Percentiles rank a stretch among this genome's conserved stretches.
phyloP scores from a whole-genome alignment of 768 basidiomycete genomes.

The Rhodotorula graminis region DNA sequence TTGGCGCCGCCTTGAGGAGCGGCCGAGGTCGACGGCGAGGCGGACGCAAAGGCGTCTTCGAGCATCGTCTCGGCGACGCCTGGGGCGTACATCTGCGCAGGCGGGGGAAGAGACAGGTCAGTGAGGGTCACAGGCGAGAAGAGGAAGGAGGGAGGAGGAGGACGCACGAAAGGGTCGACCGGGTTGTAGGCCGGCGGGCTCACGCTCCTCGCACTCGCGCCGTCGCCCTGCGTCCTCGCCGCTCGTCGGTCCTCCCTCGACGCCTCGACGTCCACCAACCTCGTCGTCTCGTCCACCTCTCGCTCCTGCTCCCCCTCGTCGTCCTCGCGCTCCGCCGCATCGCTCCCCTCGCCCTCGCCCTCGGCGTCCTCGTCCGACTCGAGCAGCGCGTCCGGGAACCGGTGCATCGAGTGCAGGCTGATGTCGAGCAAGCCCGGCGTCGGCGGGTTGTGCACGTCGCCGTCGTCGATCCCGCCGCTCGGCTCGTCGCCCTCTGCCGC shows the following conservation, averaged over 20 bases:
- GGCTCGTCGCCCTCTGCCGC: neutral
- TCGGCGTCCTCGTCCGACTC: slow-evolving; percentile 42
- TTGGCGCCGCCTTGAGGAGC: neutral
- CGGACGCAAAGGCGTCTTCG: slow-evolving; percentile 26
- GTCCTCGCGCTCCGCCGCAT: slow-evolving; percentile 16
- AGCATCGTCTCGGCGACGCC: slow-evolving; percentile 47
- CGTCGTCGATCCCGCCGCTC: neutral
- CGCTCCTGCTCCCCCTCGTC: slow-evolving; percentile 6
- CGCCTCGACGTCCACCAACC: neutral
- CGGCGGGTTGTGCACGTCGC: slow-evolving; percentile 48
- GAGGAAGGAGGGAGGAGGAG: neutral
- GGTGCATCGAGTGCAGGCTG: slow-evolving; percentile 47
- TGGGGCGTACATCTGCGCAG: slow-evolving; percentile 34
- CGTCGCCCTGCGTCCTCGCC: neutral
- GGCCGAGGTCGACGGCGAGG: neutral
- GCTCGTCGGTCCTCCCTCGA: slow-evolving; percentile 27
- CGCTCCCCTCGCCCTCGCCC: neutral
- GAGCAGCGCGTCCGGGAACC: slow-evolving; percentile 37
- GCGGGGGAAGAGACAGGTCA: neutral
- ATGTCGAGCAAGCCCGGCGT: slow-evolving; percentile 52
- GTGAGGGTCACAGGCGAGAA: too few relatives aligned
- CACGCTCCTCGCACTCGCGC: neutral
- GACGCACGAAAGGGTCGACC: slow-evolving; percentile 34
- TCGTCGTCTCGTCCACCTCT: slow-evolving; percentile 23
- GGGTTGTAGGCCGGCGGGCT: slow-evolving; percentile 33